Evolutionary conservation across 495 filamentous ascomycete genomes (phyloP).

Genomic region (Letharia columbiana): DNA sequence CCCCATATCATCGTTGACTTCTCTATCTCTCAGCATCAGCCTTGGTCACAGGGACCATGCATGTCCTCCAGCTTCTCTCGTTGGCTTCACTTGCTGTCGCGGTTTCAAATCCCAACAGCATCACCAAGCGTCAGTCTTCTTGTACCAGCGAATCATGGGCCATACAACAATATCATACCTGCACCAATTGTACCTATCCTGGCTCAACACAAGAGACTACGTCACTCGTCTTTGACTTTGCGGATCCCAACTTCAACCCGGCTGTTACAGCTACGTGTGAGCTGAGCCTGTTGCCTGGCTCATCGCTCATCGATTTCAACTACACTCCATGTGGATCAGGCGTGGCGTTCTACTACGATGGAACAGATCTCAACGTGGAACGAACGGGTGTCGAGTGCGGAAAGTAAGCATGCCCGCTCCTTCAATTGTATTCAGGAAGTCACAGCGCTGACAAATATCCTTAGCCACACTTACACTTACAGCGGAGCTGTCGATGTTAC

Average conservation of each 20-base stretch:
- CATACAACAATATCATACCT: constrained; percentile 9
- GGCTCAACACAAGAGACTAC: constrained; percentile 1
- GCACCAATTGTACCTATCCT: neutral
- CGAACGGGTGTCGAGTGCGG: neutral
- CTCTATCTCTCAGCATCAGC: neutral
- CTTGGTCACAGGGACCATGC: neutral
- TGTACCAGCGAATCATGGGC: constrained; percentile 9
- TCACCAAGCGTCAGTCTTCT: constrained; percentile 9
- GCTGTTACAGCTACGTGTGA: neutral
- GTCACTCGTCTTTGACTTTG: neutral
- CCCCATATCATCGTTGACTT: neutral
- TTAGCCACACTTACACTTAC: neutral
- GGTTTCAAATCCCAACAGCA: neutral
- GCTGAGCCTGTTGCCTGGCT: neutral
- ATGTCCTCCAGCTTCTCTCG: constrained; percentile 8
- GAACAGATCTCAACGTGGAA: neutral
- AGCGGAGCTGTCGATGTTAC: neutral
- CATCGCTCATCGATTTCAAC: neutral
- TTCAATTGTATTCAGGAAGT: neutral
- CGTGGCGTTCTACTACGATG: constrained; percentile 2
- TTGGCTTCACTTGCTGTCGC: constrained; percentile 12
- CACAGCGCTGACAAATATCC: neutral
- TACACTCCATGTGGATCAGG: neutral
- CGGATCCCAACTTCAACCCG: constrained; percentile 6
- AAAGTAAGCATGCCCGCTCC: neutral